Conservation (phyloP, 495 filamentous ascomycete species). For the Hyaloscypha hepaticicola region DNA sequence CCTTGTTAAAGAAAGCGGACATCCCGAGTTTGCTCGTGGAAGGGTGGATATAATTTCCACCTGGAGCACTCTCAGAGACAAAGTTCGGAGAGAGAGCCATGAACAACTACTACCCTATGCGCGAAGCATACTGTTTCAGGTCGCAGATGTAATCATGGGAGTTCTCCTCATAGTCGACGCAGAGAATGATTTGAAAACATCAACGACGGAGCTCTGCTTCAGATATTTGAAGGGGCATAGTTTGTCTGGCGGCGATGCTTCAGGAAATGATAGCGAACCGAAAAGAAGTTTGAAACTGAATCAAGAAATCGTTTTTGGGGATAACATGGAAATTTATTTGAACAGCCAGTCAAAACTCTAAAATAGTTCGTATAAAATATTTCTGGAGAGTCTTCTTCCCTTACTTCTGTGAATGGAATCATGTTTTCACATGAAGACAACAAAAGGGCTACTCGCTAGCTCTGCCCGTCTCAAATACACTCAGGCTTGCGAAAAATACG, state of each 20-base stretch:
- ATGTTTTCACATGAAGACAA: no score
- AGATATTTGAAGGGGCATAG: neutral
- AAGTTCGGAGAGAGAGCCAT: neutral
- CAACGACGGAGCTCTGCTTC: neutral
- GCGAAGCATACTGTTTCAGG: constrained; percentile 5
- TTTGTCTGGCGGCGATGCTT: neutral
- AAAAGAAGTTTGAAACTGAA: constrained; percentile 2
- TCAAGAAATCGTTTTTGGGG: constrained; percentile 1
- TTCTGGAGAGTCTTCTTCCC: no score
- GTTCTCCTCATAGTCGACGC: constrained; percentile 9
- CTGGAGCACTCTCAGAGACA: neutral
- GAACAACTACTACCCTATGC: constrained; percentile 22
- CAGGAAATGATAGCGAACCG: no score
- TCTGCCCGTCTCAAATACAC: no score
- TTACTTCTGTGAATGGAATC: no score
- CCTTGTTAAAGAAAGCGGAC: neutral
- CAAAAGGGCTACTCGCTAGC: no score
- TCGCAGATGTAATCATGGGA: constrained; percentile 12
- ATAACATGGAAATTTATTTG: neutral
- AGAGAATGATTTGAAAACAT: neutral
- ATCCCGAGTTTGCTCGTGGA: neutral
- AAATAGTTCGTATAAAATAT: neutral
- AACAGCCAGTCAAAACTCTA: neutral
- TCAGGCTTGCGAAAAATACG: no score
- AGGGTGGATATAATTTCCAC: neutral